Percentiles rank a stretch among this genome's conserved stretches.
Evolutionary conservation across 2,329 filamentous ascomycete species (phyloP).

Genomic region (Ceratocystis albifundus): DNA sequence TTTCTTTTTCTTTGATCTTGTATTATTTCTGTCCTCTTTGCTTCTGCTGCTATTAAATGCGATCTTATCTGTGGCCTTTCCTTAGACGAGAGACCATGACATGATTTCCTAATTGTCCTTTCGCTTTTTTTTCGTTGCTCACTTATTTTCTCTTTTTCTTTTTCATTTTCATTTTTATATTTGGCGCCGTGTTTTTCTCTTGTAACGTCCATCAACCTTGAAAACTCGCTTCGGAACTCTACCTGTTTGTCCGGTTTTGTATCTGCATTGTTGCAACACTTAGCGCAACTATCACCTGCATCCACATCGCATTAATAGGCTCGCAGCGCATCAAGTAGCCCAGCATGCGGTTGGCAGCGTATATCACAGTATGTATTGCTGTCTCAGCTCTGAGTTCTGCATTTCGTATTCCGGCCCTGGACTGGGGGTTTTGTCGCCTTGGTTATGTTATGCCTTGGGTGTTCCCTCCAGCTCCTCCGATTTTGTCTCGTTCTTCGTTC

Average conservation of each 20-base stretch:
- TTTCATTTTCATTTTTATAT: neutral
- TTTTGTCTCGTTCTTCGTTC: neutral
- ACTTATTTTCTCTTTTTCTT: neutral
- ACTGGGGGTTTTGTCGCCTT: neutral
- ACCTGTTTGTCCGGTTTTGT: neutral
- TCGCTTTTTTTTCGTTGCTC: neutral
- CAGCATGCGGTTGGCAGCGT: constrained; percentile 49
- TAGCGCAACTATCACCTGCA: neutral
- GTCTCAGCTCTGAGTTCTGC: neutral
- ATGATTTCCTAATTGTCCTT: constrained; percentile 2
- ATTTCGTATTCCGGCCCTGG: neutral
- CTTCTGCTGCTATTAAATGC: neutral
- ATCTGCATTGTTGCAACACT: neutral
- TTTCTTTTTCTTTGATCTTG: neutral
- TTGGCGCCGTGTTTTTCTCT: constrained; percentile 21
- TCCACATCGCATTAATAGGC: neutral
- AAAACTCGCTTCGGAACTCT: neutral
- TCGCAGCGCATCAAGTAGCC: constrained; percentile 23
- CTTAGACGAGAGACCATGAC: neutral
- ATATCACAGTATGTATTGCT: constrained; percentile 46
- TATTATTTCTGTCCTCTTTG: constrained; percentile 5
- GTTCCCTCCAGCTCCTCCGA: no score
- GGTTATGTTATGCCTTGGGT: neutral
- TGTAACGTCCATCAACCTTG: neutral
- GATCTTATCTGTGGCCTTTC: neutral